phyloP scores from a whole-genome alignment of 2,329 filamentous ascomycete species.

The Pyrenophora graminea region DNA sequence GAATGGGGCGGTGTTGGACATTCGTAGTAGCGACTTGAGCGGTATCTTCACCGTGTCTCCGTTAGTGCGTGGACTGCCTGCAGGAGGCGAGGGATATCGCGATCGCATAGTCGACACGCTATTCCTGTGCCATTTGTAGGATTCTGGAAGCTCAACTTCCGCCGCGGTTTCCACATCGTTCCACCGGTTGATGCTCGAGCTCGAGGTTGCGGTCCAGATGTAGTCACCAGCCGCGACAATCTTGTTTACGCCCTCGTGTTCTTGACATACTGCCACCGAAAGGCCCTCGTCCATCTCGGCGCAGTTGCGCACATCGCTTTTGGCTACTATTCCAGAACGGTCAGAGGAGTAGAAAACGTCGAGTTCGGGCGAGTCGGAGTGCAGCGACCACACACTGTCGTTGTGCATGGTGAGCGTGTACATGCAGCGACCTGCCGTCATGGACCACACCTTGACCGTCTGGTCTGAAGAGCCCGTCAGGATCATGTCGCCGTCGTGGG shows the following conservation, averaged over 20 bases:
- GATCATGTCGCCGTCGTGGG: constrained; percentile 84
- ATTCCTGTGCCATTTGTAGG: constrained; percentile 58
- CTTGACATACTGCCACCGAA: constrained; percentile 87
- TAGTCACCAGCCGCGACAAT: constrained; percentile 69
- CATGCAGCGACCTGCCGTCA: constrained; percentile 93
- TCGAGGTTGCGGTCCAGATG: constrained; percentile 87
- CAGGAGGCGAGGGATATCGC: constrained; percentile 47
- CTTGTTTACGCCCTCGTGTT: constrained; percentile 79
- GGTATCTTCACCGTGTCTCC: constrained; percentile 65
- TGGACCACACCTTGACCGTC: constrained; percentile 97
- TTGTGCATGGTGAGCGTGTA: constrained; percentile 99
- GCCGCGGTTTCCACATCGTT: constrained; percentile 78
- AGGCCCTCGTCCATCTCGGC: constrained; percentile 84
- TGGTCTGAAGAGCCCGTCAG: constrained; percentile 95
- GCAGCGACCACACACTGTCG: constrained; percentile 95
- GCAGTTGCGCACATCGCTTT: constrained; percentile 83
- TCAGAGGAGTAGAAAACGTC: constrained; percentile 94
- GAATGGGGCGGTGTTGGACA: constrained; percentile 83
- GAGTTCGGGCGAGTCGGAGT: constrained; percentile 82
- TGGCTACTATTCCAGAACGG: constrained; percentile 89
- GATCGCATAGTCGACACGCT: constrained; percentile 53
- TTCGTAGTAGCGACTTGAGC: constrained; percentile 73
- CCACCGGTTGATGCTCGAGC: constrained; percentile 93
- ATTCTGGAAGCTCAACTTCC: constrained; percentile 64
- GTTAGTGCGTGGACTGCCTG: constrained; percentile 38